phyloP scores from a whole-genome alignment of 208 protist genomes.

The Leishmania major region DNA sequence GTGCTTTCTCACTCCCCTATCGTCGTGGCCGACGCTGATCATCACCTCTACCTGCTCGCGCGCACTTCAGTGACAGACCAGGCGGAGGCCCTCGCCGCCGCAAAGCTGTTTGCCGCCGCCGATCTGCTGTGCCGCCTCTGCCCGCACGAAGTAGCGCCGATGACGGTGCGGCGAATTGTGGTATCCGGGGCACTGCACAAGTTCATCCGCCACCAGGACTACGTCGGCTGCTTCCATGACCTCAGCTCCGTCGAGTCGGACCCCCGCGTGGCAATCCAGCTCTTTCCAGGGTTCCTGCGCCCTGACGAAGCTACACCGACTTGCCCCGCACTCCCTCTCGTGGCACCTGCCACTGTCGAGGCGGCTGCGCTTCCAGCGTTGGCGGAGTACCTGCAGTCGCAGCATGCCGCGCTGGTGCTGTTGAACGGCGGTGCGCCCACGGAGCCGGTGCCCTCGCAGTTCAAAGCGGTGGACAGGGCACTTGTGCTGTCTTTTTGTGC shows the following conservation, averaged over 20 bases:
- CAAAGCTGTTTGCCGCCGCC: slow-evolving; percentile 37
- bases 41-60: slow-evolving; percentile 44
- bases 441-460: neutral
- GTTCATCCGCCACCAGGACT: slow-evolving; percentile 40
- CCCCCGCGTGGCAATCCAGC: slow-evolving; percentile 46
- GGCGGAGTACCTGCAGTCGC: slow-evolving; percentile 28
- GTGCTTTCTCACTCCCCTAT: slow-evolving; percentile 37
- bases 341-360: neutral
- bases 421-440: neutral
- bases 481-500: slow-evolving; percentile 8
- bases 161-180: slow-evolving; percentile 31
- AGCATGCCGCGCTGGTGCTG: slow-evolving; percentile 17
- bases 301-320: neutral
- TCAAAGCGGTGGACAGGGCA: slow-evolving; percentile 6
- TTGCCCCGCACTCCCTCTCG: slow-evolving; percentile 4
- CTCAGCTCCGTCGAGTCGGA: slow-evolving; percentile 50
- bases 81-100: slow-evolving; percentile 30
- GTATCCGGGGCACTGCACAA: slow-evolving; percentile 46
- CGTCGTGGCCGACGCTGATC: slow-evolving; percentile 32
- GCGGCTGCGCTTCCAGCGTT: slow-evolving; percentile 23
- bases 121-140: slow-evolving; percentile 67
- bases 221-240: slow-evolving; percentile 42
- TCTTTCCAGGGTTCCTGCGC: slow-evolving; percentile 38
- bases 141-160: slow-evolving; percentile 42
- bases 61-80: slow-evolving; percentile 33